phyloP scores from a whole-genome alignment of 2,329 filamentous ascomycete genomes.

The Orbilia oligospora region DNA sequence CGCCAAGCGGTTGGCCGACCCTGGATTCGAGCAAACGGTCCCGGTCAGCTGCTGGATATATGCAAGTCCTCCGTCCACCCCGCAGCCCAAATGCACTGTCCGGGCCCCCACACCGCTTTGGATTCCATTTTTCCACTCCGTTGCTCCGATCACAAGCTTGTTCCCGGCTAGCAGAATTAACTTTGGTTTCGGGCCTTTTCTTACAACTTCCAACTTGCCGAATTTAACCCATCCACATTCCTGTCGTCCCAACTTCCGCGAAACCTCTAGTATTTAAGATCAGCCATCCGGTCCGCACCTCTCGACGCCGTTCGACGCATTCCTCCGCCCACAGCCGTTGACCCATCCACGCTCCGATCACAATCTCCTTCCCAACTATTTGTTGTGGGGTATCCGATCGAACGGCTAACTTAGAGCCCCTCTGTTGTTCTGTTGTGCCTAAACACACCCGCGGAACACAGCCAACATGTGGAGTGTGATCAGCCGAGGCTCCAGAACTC shows the following conservation, averaged over 20 bases:
- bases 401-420: conserved; percentile 48
- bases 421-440: conserved; percentile 35
- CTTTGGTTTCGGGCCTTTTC: conserved; percentile 51
- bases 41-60: conserved; percentile 42
- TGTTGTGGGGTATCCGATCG: conserved; percentile 50
- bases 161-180: conserved; percentile 16
- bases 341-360: conserved; percentile 39
- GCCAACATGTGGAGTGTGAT: conserved; percentile 62
- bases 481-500: conserved; percentile 60
- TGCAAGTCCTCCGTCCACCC: conserved; percentile 47
- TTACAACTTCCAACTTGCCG: conserved; percentile 53
- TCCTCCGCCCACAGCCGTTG: conserved; percentile 49
- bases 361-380: conserved; percentile 41
- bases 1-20: conserved; percentile 47
- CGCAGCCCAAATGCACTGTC: conserved; percentile 24
- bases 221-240: conserved; percentile 51
- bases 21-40: conserved; percentile 33
- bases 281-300: conserved; percentile 44
- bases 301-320: conserved; percentile 41
- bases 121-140: conserved; percentile 59
- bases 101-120: conserved; percentile 36
- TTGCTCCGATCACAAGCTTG: conserved; percentile 61
- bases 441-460: conserved; percentile 47
- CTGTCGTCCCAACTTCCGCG: conserved; percentile 36
- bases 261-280: conserved; percentile 57